These are phyloP conservation scores for Oryza punctata DNA, from an alignment of 176 grass and related monocot species.

Conservation along the genomic window DNA sequence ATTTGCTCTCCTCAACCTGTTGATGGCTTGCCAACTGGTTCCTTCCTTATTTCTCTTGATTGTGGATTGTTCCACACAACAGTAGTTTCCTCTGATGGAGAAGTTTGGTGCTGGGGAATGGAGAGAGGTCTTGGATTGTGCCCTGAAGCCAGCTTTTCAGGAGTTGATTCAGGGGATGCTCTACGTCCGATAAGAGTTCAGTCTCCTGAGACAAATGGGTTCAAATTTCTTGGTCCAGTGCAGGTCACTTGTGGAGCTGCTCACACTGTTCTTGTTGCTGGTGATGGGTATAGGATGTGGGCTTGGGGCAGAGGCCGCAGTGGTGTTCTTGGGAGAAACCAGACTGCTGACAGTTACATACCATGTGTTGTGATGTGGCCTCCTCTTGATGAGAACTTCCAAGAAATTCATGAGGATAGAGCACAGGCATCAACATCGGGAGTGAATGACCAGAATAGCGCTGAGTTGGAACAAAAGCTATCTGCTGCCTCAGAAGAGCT, in stretches of 20 bases:
- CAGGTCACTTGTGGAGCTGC: slow-evolving; percentile 89
- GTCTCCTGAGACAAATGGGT: slow-evolving; percentile 76
- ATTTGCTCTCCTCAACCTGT: slow-evolving; percentile 69
- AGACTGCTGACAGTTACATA: slow-evolving; percentile 68
- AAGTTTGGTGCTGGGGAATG: slow-evolving; percentile 99
- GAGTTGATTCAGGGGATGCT: slow-evolving; percentile 87
- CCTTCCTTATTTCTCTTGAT: slow-evolving; percentile 90
- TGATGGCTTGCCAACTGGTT: slow-evolving; percentile 64
- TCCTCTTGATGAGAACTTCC: slow-evolving; percentile 56
- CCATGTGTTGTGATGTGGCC: slow-evolving; percentile 84
- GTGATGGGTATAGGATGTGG: slow-evolving; percentile 92
- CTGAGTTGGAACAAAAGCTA: slow-evolving; percentile 63
- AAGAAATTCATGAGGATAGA: slow-evolving; percentile 39
- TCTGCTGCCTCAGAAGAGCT: slow-evolving; percentile 65
- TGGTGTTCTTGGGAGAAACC: slow-evolving; percentile 76
- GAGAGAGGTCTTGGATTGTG: slow-evolving; percentile 93
- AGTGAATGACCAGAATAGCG: slow-evolving; percentile 19
- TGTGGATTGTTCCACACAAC: slow-evolving; percentile 95
- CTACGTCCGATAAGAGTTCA: slow-evolving; percentile 69
- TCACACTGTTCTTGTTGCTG: slow-evolving; percentile 93
- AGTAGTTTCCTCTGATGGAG: slow-evolving; percentile 78
- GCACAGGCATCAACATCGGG: slow-evolving; percentile 36
- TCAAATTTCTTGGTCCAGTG: slow-evolving; percentile 67
- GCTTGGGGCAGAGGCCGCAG: slow-evolving; percentile 90
- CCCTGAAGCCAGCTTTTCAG: slow-evolving; percentile 80